These are phyloP conservation scores for Calonectria henricotiae DNA, from an alignment of 2,329 filamentous ascomycete species.

Conservation along the genomic window DNA sequence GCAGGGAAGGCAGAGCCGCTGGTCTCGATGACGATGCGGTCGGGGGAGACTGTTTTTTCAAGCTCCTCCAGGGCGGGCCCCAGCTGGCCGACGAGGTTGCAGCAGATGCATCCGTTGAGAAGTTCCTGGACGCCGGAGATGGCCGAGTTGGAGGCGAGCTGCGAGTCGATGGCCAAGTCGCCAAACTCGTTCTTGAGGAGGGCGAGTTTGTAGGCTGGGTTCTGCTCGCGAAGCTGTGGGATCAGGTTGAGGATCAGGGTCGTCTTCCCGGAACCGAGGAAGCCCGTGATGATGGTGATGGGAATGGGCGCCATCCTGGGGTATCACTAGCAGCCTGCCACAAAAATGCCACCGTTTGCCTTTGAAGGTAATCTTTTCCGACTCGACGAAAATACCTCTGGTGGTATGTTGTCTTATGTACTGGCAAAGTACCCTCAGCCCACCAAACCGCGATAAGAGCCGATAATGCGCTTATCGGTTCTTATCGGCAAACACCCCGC, in stretches of 20 bases:
- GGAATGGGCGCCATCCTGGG: constrained; percentile 79
- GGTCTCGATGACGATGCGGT: constrained; percentile 95
- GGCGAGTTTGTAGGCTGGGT: constrained; percentile 86
- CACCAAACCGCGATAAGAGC: constrained; percentile 49
- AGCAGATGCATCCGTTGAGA: constrained; percentile 98
- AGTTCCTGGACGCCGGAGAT: constrained; percentile 94
- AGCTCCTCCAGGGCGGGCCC: constrained; percentile 85
- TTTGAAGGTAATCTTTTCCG: constrained; percentile 6
- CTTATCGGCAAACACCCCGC: constrained; percentile 39
- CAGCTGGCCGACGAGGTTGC: constrained; percentile 95
- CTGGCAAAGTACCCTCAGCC: constrained; percentile 44
- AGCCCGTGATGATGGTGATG: constrained; percentile 96
- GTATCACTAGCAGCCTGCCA: constrained; percentile 1
- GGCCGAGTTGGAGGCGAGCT: constrained; percentile 86
- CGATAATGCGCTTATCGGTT: constrained; percentile 47
- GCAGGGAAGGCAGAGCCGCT: constrained; percentile 90
- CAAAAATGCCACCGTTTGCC: background rate
- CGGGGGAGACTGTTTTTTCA: constrained; percentile 71
- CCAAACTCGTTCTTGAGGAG: constrained; percentile 99
- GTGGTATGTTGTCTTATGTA: constrained; percentile 30
- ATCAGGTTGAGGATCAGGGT: constrained; percentile 95
- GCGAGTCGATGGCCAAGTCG: constrained; percentile 92
- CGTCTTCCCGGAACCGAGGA: constrained; percentile 96
- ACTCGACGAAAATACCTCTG: constrained; percentile 48
- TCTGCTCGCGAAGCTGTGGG: constrained; percentile 85